Percentiles rank a stretch among this genome's conserved stretches.
phyloP scores from a whole-genome alignment of 106 monocot genomes.

The Dendrobium catenatum region DNA sequence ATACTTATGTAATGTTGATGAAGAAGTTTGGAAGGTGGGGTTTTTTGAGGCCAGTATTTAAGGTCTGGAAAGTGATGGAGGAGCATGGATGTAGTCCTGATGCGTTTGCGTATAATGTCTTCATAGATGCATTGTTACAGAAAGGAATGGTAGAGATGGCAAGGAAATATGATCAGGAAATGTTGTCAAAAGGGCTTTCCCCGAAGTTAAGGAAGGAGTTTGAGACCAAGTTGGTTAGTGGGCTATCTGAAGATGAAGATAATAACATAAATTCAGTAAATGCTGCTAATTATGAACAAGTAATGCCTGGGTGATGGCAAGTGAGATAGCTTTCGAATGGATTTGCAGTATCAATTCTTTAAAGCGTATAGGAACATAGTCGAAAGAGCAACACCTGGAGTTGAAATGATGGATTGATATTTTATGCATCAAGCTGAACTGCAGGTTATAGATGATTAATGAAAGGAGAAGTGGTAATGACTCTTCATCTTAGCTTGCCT shows the following conservation, averaged over 20 bases:
- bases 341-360: too few species aligned
- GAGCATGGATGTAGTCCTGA: slow-evolving; percentile 72
- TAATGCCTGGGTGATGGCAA: not conserved
- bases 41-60: slow-evolving; percentile 69
- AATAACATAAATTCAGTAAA: not conserved
- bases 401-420: too few species aligned
- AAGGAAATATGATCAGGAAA: slow-evolving; percentile 80
- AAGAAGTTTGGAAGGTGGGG: slow-evolving; percentile 97
- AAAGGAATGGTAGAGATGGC: slow-evolving; percentile 91
- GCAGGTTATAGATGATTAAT: too few species aligned
- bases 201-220: slow-evolving; percentile 71
- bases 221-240: slow-evolving; percentile 12
- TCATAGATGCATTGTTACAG: slow-evolving; percentile 81
- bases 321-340: too few species aligned
- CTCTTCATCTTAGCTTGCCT: too few species aligned
- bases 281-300: not conserved
- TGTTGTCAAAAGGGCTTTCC: slow-evolving; percentile 77
- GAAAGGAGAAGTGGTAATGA: too few species aligned
- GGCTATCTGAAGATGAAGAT: not conserved
- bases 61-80: slow-evolving; percentile 73
- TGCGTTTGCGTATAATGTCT: slow-evolving; percentile 73
- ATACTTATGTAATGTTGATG: slow-evolving; percentile 87
- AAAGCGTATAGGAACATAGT: too few species aligned
- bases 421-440: too few species aligned
- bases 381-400: too few species aligned